Base-by-base conservation (phyloP, 2,329 filamentous ascomycete species). In the Fusarium avenaceum region DNA sequence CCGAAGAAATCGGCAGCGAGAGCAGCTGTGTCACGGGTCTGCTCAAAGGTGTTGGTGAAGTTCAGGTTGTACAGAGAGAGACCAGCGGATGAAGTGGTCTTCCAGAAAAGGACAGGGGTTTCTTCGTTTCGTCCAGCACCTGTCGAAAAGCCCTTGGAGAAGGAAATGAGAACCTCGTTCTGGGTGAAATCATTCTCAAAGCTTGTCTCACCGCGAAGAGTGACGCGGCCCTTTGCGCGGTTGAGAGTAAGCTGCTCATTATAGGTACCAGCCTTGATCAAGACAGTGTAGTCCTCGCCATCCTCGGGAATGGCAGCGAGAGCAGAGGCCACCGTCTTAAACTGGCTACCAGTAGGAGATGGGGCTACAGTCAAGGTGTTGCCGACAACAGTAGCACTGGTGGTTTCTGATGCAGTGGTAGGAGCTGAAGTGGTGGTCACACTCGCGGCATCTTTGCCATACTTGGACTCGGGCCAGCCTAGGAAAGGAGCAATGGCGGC, bases 21-120 rank as follows among this genome's bases (percentile, higher is more conserved):
- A 14, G 79, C 79, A 8, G 84, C 74, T 1, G 82, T 82, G 38
- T 83, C 78, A 10, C 80, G 73, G 4, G 56, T 83, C 66, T 84
- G 82, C 6, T 76, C 78, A 57, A 80, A 82, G 0, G 77, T 78
- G 68, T 85, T 85, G n/a, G 78, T 77, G 8, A 85, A 77, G 64
- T 84, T 87, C 72, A 90, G 78, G 65, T 90, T 90, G 78, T 90
- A 90, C 26, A 89, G 76, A 61, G 84, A 85, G 57, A 89, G 77
- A 57, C 84, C 82, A 9, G 76, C 74, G 1, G 80, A 57, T 1
- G 75, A 80, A 56, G 82, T 83, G 53, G 82, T 83, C 74, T 83
- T 83, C 50, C 77, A 76, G 64, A 82, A 79, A 43, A 84, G 76
- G 11, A 83, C 76, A 0, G 82, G 81, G 0, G 82, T 84, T 43